Conservation (phyloP, 371 early-diverging fungal species). For the Rhizopus arrhizus region DNA sequence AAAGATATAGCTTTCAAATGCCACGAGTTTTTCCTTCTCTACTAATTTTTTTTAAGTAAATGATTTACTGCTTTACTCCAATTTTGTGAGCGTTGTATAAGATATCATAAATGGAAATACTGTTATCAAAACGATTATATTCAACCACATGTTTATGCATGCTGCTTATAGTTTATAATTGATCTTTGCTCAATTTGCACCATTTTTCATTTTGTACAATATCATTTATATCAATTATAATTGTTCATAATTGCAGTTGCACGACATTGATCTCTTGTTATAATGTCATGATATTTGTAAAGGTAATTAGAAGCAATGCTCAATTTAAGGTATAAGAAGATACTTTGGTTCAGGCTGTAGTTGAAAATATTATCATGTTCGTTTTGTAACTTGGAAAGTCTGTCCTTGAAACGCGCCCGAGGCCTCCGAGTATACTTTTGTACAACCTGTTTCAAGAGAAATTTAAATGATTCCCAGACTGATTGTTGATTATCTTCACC, state of each 20-base stretch:
- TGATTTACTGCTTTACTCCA: neutral
- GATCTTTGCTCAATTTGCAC: neutral
- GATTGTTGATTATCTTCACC: too few relatives aligned
- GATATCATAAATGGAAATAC: neutral
- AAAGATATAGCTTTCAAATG: too few relatives aligned
- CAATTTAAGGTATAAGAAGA: neutral
- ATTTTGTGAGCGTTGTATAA: neutral
- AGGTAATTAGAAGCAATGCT: neutral
- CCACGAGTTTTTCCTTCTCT: neutral
- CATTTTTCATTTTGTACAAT: neutral
- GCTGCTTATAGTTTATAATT: neutral
- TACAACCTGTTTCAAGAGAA: too few relatives aligned
- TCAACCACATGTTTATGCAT: neutral
- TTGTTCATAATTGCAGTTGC: neutral
- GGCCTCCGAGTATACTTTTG: too few relatives aligned
- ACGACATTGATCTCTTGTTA: neutral
- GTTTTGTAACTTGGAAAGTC: too few relatives aligned
- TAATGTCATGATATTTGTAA: neutral
- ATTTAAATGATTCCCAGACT: too few relatives aligned
- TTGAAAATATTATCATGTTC: too few relatives aligned
- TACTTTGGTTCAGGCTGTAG: too few relatives aligned
- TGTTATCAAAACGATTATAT: neutral
- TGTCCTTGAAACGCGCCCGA: too few relatives aligned
- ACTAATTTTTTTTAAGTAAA: neutral
- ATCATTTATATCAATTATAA: neutral